Conservation (phyloP, 2,329 filamentous ascomycete genomes). For the Phaeophleospora eucalypticola region DNA sequence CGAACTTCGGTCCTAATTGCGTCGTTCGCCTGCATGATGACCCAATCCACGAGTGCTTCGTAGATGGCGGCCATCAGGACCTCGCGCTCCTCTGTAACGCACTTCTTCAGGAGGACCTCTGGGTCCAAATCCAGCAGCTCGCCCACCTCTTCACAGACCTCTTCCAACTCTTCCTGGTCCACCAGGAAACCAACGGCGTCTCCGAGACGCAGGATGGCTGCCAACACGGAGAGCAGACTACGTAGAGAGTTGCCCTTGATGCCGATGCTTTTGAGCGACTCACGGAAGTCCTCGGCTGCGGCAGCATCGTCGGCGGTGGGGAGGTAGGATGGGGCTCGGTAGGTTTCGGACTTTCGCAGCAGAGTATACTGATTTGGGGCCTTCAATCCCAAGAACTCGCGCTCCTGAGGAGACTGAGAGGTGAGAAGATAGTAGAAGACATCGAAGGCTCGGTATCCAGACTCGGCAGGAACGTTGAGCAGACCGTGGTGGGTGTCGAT, state of each 20-base stretch:
- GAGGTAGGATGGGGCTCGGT: slow-evolving; percentile 78
- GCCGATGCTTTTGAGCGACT: slow-evolving; percentile 82
- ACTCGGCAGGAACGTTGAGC: slow-evolving; percentile 70
- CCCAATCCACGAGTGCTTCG: slow-evolving; percentile 91
- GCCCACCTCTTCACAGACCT: slow-evolving; percentile 84
- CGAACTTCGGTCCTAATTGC: slow-evolving; percentile 74
- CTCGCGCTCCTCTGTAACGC: slow-evolving; percentile 78
- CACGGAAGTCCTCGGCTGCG: slow-evolving; percentile 86
- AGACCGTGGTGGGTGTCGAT: slow-evolving; percentile 80
- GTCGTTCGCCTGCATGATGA: slow-evolving; percentile 82
- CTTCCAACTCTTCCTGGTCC: slow-evolving; percentile 78
- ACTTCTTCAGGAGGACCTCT: slow-evolving; percentile 71
- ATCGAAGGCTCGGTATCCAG: slow-evolving; percentile 88
- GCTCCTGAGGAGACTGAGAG: slow-evolving; percentile 73
- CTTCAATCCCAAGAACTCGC: slow-evolving; percentile 81
- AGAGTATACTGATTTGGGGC: slow-evolving; percentile 72
- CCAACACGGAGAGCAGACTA: slow-evolving; percentile 78
- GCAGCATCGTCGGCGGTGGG: slow-evolving; percentile 90
- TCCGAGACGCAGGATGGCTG: slow-evolving; percentile 84
- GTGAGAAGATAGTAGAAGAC: slow-evolving; percentile 97
- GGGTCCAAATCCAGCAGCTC: slow-evolving; percentile 82
- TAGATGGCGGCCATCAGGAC: slow-evolving; percentile 83
- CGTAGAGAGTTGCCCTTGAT: slow-evolving; percentile 83
- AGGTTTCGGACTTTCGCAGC: slow-evolving; percentile 78
- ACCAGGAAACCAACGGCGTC: slow-evolving; percentile 82